Evolutionary conservation across 306 rosid species (phyloP).

Genomic region (Ziziphus jujuba): DNA sequence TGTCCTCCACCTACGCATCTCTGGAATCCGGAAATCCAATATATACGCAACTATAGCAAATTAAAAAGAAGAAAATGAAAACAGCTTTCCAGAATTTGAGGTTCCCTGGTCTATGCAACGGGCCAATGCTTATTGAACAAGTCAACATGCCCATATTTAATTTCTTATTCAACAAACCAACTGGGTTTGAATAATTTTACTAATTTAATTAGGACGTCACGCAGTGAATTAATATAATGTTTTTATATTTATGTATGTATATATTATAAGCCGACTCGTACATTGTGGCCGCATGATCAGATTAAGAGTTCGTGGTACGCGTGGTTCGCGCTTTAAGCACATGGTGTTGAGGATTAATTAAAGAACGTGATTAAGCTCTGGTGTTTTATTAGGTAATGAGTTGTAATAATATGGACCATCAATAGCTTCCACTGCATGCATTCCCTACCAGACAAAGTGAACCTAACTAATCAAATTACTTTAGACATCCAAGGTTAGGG

Average conservation of each 20-base stretch:
- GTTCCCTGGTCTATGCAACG: background rate
- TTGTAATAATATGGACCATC: constrained; percentile 19
- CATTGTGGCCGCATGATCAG: no score
- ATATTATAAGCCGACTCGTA: no score
- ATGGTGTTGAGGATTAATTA: constrained; percentile 38
- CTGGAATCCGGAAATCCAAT: background rate
- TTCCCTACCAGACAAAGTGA: constrained; percentile 23
- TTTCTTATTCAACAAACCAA: constrained; percentile 19
- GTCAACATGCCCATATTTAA: constrained; percentile 17
- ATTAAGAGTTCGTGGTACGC: constrained; percentile 13
- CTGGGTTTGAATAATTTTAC: constrained; percentile 25
- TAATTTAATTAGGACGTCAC: constrained; percentile 21
- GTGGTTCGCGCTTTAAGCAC: constrained; percentile 65
- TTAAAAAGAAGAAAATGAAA: no score
- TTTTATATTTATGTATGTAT: no score
- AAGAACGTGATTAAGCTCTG: constrained; percentile 25
- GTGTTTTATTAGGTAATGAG: constrained; percentile 40
- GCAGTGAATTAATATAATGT: constrained; percentile 24
- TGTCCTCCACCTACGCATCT: background rate
- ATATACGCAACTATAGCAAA: no score
- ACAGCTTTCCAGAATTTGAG: constrained; percentile 23
- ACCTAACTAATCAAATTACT: constrained; percentile 18
- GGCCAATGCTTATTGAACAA: constrained; percentile 13
- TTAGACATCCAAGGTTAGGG: constrained; percentile 21
- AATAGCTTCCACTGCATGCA: constrained; percentile 21